Conservation (phyloP, 106 monocot species). For the Hemerocallis citrina region DNA sequence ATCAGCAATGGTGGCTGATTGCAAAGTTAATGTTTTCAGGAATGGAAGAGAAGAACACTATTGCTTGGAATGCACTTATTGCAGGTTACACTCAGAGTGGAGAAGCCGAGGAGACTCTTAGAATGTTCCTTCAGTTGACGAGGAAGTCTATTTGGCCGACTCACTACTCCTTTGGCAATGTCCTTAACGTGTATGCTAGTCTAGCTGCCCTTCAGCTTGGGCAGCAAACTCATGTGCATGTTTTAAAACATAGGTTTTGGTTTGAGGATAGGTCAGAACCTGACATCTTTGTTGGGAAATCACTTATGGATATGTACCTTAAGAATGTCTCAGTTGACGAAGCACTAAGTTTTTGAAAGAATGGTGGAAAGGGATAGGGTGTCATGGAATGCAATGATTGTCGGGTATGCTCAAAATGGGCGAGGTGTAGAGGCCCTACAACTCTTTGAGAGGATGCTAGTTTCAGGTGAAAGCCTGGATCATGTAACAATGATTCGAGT, state of each 20-base stretch:
- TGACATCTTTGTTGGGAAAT: constrained; percentile 58
- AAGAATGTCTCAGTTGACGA: constrained; percentile 51
- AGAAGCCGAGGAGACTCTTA: constrained; percentile 55
- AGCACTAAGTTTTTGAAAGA: constrained; percentile 27
- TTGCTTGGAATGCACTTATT: constrained; percentile 80
- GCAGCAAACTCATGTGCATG: constrained; percentile 51
- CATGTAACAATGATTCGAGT: too few relatives aligned
- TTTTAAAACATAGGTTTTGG: constrained; percentile 61
- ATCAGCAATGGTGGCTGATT: constrained; percentile 30
- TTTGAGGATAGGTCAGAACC: constrained; percentile 39
- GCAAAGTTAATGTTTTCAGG: constrained; percentile 41
- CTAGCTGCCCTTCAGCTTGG: constrained; percentile 48
- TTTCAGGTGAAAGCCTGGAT: too few relatives aligned
- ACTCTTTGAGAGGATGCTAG: too few relatives aligned
- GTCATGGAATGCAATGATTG: too few relatives aligned
- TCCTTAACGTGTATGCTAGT: constrained; percentile 52
- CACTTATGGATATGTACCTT: constrained; percentile 70
- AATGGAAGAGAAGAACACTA: constrained; percentile 52
- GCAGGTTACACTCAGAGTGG: constrained; percentile 67
- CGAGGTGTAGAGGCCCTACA: too few relatives aligned
- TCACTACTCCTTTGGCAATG: constrained; percentile 72
- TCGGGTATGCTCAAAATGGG: too few relatives aligned
- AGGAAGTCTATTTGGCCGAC: constrained; percentile 51
- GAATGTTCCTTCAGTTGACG: constrained; percentile 45
- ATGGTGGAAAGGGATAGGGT: constrained; percentile 39